Evolutionary conservation across 768 basidiomycete species (phyloP), one percentile per base, ranked within the genome.

Genomic region (Boletus speciosus): DNA sequence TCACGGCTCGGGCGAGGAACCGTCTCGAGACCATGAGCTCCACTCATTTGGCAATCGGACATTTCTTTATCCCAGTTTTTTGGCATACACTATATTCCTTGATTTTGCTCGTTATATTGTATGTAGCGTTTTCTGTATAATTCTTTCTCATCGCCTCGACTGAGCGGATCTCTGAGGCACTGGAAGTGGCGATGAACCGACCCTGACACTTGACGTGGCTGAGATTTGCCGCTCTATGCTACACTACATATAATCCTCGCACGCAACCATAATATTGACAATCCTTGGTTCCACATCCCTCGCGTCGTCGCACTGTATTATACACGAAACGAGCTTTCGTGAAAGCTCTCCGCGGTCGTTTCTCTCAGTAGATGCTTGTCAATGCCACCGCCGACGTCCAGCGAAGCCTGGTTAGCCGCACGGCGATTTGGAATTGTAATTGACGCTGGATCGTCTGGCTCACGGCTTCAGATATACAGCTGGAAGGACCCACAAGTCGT

Each of bases 401-500:
- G 77, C 61, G 83, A 91, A 67, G 73, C 85, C 57, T 93, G 91
- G 91, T 80, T 90, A 52, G 73, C 80, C 55, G 84, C 83, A 51
- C 85, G 93, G 61, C 84, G 86, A 63, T 96, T 93, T 72, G 93
- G 92, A 55, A 81, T 98, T 55, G 94, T 98, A 58, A 92, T 99
- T 71, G 97, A 99, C 77, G 97, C 97, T 67, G 97, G 97, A 56
- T 97, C 94, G 69, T 98, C 94, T 23, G 97, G 97, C 29, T 98
- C 96, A 5, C 78, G 97, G 50, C 76, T 98, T 35, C 95, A 98
- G 70, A 93, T 98, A 61, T 98, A 99, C 75, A 93, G 91, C 69
- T 99, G 96, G 97, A 81, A 81, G 58, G 88, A 98, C 69, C 88
- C 95, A 21, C 78, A 82, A 52, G 69, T 77, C 8, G 76, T 85